Conservation (phyloP, 345 rosid species). For the Abelmoschus esculentus region DNA sequence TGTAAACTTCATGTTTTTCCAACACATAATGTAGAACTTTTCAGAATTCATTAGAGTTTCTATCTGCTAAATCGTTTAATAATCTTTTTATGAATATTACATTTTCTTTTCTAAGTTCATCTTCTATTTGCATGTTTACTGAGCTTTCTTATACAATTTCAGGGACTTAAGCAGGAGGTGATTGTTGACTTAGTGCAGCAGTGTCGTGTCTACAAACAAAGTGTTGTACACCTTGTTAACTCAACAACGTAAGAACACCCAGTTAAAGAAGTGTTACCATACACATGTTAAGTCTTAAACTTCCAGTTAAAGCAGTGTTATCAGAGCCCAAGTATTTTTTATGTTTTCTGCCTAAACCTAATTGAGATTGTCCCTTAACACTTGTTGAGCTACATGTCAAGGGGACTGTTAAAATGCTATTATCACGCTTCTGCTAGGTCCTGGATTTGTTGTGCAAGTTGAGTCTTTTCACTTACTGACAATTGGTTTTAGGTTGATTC, state of each 20-base stretch:
- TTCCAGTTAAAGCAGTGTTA: not conserved
- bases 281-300: not conserved
- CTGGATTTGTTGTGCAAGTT: not conserved
- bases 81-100: not conserved
- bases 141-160: conserved; percentile 19
- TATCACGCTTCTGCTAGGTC: not conserved
- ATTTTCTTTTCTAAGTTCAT: not conserved
- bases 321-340: not conserved
- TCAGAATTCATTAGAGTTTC: not conserved
- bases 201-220: conserved; percentile 91
- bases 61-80: not conserved
- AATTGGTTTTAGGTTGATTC: not conserved
- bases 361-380: not conserved
- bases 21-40: not conserved
- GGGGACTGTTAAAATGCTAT: not conserved
- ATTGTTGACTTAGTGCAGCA: conserved; percentile 95
- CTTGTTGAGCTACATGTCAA: not conserved
- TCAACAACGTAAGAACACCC: conserved; percentile 70
- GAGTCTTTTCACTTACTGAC: not conserved
- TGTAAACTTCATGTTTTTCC: conserved; percentile 1
- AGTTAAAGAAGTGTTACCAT: not conserved
- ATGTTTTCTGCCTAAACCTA: not conserved
- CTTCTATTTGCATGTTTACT: conserved; percentile 4
- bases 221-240: conserved; percentile 97
- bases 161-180: conserved; percentile 96